phyloP scores from a whole-genome alignment of 1,139 yeast species.

The Zygosaccharomyces sapae region DNA sequence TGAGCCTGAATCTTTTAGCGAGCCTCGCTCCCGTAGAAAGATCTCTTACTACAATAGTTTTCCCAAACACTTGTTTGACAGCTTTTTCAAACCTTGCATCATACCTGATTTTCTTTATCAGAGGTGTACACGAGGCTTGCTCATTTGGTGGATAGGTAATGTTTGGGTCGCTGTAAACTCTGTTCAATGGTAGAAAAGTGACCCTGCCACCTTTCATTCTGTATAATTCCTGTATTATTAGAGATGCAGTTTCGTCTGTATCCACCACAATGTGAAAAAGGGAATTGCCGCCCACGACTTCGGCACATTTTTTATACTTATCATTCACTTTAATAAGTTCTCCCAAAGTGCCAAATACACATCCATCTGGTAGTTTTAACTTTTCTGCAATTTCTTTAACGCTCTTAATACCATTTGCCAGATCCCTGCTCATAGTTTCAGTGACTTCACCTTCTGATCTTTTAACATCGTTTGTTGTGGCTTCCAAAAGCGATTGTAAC shows the following conservation, averaged over 20 bases:
- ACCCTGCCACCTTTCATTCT: constrained; percentile 74
- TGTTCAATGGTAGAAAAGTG: constrained; percentile 84
- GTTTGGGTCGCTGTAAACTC: constrained; percentile 61
- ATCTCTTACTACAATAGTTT: constrained; percentile 70
- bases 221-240: constrained; percentile 71
- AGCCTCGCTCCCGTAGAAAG: constrained; percentile 66
- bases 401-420: constrained; percentile 65
- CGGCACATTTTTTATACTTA: constrained; percentile 80
- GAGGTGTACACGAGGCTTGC: constrained; percentile 55
- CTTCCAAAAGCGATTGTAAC: constrained; percentile 51
- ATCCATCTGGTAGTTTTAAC: constrained; percentile 47
- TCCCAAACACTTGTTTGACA: constrained; percentile 75
- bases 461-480: constrained; percentile 52
- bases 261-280: constrained; percentile 88
- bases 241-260: constrained; percentile 76
- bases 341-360: constrained; percentile 81
- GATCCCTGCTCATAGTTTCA: constrained; percentile 71
- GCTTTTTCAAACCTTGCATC: constrained; percentile 57
- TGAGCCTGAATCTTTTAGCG: constrained; percentile 58
- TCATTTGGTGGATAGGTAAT: constrained; percentile 42
- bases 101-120: constrained; percentile 65
- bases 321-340: constrained; percentile 77
- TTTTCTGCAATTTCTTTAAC: constrained; percentile 57
- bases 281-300: constrained; percentile 83
- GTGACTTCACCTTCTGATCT: constrained; percentile 57